Evolutionary conservation across 768 basidiomycete species (phyloP).

Genomic region (Polyporus arcularius): DNA sequence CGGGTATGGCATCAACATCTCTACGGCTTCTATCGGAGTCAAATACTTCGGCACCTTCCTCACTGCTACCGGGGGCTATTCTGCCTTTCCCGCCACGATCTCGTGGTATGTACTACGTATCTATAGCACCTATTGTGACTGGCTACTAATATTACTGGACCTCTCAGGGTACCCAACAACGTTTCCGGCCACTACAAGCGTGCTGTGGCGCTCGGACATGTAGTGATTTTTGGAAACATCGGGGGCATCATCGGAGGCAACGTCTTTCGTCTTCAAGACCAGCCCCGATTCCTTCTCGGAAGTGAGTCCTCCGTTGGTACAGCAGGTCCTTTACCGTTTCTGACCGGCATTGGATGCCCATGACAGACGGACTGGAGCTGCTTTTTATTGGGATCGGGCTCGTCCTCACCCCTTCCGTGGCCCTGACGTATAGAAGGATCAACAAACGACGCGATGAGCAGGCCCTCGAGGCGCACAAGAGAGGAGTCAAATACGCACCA

Average conservation of each 20-base stretch:
- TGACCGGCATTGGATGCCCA: neutral
- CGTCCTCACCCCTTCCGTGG: constrained; percentile 48
- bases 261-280: constrained; percentile 59
- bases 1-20: constrained; percentile 68
- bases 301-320: constrained; percentile 43
- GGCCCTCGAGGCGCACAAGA: constrained; percentile 32
- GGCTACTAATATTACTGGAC: too few species aligned
- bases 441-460: constrained; percentile 53
- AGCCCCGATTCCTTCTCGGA: constrained; percentile 61
- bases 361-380: constrained; percentile 58
- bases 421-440: constrained; percentile 54
- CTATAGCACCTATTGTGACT: neutral
- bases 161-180: constrained; percentile 52
- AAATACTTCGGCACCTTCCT: constrained; percentile 79
- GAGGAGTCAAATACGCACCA: constrained; percentile 20
- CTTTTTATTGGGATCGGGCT: constrained; percentile 72
- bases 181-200: constrained; percentile 72
- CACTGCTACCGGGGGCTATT: constrained; percentile 61
- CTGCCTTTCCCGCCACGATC: constrained; percentile 58
- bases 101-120: constrained; percentile 43
- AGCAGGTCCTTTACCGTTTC: neutral
- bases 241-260: constrained; percentile 64
- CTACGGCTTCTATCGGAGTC: constrained; percentile 47
- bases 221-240: constrained; percentile 71
- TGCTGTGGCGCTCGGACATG: constrained; percentile 64